Conservation (phyloP, 2,329 filamentous ascomycete species). For the Penicillium verrucosum region DNA sequence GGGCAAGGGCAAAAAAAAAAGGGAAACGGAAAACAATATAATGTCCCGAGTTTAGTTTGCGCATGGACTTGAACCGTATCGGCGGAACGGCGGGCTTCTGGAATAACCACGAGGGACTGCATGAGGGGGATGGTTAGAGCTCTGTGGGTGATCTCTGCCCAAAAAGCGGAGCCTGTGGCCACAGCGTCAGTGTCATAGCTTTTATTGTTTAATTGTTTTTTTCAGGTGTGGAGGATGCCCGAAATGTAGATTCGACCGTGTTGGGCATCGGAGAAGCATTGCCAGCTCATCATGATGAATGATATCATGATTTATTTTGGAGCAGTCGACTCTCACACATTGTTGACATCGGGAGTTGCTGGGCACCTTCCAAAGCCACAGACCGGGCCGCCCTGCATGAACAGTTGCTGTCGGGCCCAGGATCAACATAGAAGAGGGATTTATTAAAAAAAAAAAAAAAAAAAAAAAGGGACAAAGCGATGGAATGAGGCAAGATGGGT, state of each 20-base stretch:
- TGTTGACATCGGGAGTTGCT: conserved; percentile 1
- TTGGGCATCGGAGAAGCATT: conserved; percentile 14
- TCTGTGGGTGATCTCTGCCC: conserved; percentile 21
- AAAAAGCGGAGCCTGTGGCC: conserved; percentile 17
- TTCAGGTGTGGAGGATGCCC: conserved; percentile 1
- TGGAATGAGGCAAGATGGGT: conserved; percentile 2
- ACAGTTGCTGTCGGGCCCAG: conserved; percentile 15
- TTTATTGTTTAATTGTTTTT: background rate
- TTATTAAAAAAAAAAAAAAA: background rate
- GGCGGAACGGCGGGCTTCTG: conserved; percentile 20
- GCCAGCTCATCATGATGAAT: conserved; percentile 10
- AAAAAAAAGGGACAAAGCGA: background rate
- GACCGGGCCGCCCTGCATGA: conserved; percentile 33
- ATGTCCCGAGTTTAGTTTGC: conserved; percentile 8
- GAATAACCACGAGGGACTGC: conserved; percentile 21
- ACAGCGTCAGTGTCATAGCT: conserved; percentile 7
- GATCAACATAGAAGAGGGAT: background rate
- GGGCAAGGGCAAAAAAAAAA: conserved; percentile 2
- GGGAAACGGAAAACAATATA: conserved; percentile 3
- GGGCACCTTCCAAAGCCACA: conserved; percentile 9
- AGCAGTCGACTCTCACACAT: background rate
- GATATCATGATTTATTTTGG: conserved; percentile 1
- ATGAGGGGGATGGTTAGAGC: conserved; percentile 10
- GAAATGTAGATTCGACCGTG: background rate
- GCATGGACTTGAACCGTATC: conserved; percentile 17